Conservation (phyloP, 2,329 filamentous ascomycete species). For the Botryosphaeria dothidea region DNA sequence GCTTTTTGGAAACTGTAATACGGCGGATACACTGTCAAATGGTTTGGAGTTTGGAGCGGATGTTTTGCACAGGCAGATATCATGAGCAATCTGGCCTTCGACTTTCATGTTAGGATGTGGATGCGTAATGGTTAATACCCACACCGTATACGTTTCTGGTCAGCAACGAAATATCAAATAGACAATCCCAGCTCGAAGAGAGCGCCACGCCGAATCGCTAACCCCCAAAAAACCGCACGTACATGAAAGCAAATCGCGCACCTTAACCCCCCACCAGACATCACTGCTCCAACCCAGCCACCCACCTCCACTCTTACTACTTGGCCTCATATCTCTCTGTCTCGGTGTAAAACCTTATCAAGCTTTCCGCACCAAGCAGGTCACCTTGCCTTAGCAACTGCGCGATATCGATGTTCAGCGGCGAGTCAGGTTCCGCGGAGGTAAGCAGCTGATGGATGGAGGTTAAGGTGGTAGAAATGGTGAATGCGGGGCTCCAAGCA, state of each 20-base stretch:
- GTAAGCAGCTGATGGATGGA: conserved; percentile 70
- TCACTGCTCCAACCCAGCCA: neutral
- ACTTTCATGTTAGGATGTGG: neutral
- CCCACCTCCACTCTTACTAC: neutral
- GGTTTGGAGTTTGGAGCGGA: neutral
- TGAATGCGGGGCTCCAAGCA: conserved; percentile 84
- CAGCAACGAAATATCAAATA: neutral
- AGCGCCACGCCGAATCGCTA: neutral
- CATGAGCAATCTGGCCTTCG: neutral
- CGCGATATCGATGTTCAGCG: conserved; percentile 78
- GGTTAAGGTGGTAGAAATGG: conserved; percentile 72
- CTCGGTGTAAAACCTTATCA: conserved; percentile 72
- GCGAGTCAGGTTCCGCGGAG: conserved; percentile 70
- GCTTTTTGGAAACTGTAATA: neutral
- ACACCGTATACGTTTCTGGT: neutral
- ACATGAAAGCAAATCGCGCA: neutral
- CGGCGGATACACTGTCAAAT: neutral
- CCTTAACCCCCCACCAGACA: no score
- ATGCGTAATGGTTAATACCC: neutral
- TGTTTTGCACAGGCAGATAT: neutral
- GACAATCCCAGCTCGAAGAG: neutral
- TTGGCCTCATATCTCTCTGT: conserved; percentile 46
- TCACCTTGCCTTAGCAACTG: conserved; percentile 70
- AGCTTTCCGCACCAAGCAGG: conserved; percentile 63
- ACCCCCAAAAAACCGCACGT: neutral